phyloP scores from a whole-genome alignment of 2,329 filamentous ascomycete species.

The Iodosphaeria phyllophila region DNA sequence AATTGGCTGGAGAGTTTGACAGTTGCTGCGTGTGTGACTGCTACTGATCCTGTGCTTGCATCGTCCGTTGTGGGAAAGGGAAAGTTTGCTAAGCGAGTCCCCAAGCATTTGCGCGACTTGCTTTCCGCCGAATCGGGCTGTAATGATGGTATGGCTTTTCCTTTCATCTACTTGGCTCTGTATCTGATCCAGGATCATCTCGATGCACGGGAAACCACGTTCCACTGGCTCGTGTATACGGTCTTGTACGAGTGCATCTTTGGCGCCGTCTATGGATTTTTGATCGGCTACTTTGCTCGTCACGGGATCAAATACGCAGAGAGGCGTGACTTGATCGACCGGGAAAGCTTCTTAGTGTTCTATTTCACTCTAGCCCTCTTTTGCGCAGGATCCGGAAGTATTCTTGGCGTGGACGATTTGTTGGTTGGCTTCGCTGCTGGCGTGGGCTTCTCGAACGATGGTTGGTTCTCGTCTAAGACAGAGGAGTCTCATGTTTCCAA shows the following conservation, averaged over 20 bases:
- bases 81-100: constrained; percentile 93
- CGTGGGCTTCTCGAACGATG: constrained; percentile 98
- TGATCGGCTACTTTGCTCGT: constrained; percentile 74
- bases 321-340: constrained; percentile 68
- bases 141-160: constrained; percentile 99
- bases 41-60: constrained; percentile 88
- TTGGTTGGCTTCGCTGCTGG: constrained; percentile 88
- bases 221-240: constrained; percentile 77
- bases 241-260: constrained; percentile 94
- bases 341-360: constrained; percentile 95
- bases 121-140: constrained; percentile 94
- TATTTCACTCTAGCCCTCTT: constrained; percentile 96
- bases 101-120: constrained; percentile 89
- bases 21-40: constrained; percentile 83
- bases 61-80: constrained; percentile 97
- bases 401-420: constrained; percentile 82
- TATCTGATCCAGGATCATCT: constrained; percentile 75
- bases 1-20: constrained; percentile 81
- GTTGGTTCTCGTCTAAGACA: constrained; percentile 96
- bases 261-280: constrained; percentile 73
- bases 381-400: constrained; percentile 80
- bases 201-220: constrained; percentile 47
- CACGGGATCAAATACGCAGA: constrained; percentile 84
- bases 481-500: constrained; percentile 98
- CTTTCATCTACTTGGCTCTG: constrained; percentile 82